Evolutionary conservation across 352 stramenopile genomes (phyloP).

Genomic region (Aphanomyces cochlioides): DNA sequence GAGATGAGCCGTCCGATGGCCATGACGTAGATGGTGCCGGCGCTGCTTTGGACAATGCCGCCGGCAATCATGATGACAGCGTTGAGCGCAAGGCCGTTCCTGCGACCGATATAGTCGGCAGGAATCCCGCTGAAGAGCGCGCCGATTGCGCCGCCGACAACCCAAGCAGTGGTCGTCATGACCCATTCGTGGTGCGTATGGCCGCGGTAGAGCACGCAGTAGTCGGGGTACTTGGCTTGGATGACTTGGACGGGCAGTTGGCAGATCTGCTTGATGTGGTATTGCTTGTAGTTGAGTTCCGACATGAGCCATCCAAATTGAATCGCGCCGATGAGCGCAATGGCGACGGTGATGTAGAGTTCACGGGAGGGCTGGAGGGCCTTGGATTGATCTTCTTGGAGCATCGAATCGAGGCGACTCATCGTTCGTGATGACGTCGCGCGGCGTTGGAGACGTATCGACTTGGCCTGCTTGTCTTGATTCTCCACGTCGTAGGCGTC

Average conservation of each 20-base stretch:
- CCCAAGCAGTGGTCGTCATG: conserved; percentile 42
- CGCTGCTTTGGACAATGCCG: conserved; percentile 37
- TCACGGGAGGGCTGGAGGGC: neutral
- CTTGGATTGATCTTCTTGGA: conserved; percentile 18
- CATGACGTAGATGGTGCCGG: conserved; percentile 41
- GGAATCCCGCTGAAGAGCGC: conserved; percentile 13
- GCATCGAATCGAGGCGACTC: conserved; percentile 9
- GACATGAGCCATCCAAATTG: conserved; percentile 56
- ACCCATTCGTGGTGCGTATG: conserved; percentile 43
- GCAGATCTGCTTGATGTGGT: conserved; percentile 32
- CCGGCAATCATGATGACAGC: conserved; percentile 48
- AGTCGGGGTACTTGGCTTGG: neutral
- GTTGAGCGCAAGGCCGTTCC: conserved; percentile 39
- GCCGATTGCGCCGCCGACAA: conserved; percentile 32
- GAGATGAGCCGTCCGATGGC: conserved; percentile 42
- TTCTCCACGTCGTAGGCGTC: neutral
- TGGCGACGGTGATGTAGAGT: conserved; percentile 48
- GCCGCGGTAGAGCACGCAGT: conserved; percentile 37
- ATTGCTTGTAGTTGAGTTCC: conserved; percentile 61
- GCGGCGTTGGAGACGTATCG: neutral
- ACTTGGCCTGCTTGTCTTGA: too few relatives aligned
- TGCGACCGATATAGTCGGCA: conserved; percentile 44
- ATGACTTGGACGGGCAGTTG: neutral
- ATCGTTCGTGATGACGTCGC: neutral
- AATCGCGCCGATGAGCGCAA: conserved; percentile 49